phyloP scores from a whole-genome alignment of 306 rosid genomes.

The Rosa rugosa region DNA sequence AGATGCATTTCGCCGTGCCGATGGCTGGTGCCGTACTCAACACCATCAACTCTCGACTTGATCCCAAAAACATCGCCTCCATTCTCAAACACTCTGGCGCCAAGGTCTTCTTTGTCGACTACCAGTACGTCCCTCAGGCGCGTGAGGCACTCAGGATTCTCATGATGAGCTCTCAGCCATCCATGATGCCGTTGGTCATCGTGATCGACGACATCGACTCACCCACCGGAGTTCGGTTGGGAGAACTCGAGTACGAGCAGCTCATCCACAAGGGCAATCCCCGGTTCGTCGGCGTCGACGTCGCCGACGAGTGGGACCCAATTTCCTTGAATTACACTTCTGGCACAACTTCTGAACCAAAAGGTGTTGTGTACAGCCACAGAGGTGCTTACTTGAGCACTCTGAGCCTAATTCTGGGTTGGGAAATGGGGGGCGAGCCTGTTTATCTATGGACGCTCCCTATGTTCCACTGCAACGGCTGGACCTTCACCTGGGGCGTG shows the following conservation, averaged over 20 bases:
- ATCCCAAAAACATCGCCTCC: conserved; percentile 62
- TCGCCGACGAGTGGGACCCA: conserved; percentile 70
- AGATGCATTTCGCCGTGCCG: conserved; percentile 96
- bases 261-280: conserved; percentile 50
- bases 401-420: conserved; percentile 57
- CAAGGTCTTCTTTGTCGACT: conserved; percentile 75
- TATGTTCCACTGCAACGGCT: conserved; percentile 95
- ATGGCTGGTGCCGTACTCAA: conserved; percentile 89
- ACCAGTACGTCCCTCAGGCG: conserved; percentile 50
- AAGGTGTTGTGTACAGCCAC: conserved; percentile 90
- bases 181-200: conserved; percentile 59
- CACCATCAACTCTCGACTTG: conserved; percentile 76
- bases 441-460: conserved; percentile 87
- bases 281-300: conserved; percentile 11
- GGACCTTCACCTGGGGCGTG: conserved; percentile 96
- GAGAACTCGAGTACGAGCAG: conserved; percentile 78
- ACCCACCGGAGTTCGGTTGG: conserved; percentile 66
- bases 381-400: conserved; percentile 87
- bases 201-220: conserved; percentile 75
- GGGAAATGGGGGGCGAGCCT: conserved; percentile 83
- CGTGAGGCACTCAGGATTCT: conserved; percentile 56
- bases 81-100: conserved; percentile 83
- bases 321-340: conserved; percentile 83
- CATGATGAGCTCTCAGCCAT: background rate
- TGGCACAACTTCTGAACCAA: conserved; percentile 86